These are phyloP conservation scores for Microcyclospora pomicola DNA, from an alignment of 2,329 filamentous ascomycete species.

Conservation along the genomic window DNA sequence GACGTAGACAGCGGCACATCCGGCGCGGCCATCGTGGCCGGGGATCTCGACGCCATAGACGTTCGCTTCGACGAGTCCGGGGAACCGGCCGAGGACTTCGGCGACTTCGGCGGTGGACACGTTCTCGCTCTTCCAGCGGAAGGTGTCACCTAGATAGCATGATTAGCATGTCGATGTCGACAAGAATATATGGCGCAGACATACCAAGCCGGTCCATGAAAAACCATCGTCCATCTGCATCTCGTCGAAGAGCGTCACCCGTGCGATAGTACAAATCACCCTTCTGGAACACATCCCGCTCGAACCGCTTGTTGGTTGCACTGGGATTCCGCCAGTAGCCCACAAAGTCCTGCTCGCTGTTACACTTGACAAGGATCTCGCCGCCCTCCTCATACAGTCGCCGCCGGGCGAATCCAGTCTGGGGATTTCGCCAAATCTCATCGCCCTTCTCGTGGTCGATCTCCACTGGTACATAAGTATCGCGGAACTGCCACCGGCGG, in stretches of 20 bases:
- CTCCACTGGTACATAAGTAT: conserved; percentile 50
- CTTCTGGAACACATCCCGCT: conserved; percentile 32
- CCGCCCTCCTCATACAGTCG: conserved; percentile 53
- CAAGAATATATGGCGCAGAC: no score
- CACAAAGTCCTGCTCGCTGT: conserved; percentile 44
- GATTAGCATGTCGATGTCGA: no score
- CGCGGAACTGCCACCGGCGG: conserved; percentile 37
- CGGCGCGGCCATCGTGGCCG: conserved; percentile 37
- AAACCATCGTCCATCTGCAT: conserved; percentile 33
- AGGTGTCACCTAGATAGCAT: conserved; percentile 24
- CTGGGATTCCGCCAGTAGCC: conserved; percentile 58
- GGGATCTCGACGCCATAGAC: conserved; percentile 37
- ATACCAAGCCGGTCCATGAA: conserved; percentile 34
- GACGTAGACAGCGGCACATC: conserved; percentile 45
- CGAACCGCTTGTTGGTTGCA: conserved; percentile 46
- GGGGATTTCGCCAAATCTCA: conserved; percentile 45
- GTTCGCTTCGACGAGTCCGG: conserved; percentile 32
- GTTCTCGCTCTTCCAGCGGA: conserved; percentile 38
- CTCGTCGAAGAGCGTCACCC: conserved; percentile 33
- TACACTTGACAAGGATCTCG: conserved; percentile 57
- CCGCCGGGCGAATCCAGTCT: conserved; percentile 53
- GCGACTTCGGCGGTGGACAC: conserved; percentile 35
- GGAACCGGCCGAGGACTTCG: conserved; percentile 31
- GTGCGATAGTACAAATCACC: conserved; percentile 37
- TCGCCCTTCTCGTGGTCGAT: conserved; percentile 56